Conservation (phyloP, 1,284 basidiomycete species). For the Bjerkandera adusta region DNA sequence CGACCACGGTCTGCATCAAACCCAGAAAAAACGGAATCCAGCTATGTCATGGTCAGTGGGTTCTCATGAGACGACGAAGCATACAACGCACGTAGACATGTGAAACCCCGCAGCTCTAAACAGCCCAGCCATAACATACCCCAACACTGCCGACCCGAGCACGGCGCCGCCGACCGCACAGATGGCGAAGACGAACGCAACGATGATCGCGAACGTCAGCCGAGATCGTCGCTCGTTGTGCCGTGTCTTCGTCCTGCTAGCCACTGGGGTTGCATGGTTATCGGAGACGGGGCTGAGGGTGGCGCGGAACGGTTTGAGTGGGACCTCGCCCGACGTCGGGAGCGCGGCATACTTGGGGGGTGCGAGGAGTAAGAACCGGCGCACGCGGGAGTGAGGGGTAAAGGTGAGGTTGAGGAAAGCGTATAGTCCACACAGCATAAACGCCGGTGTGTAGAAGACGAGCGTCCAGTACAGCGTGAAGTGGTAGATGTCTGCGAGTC, state of each 20-base stretch:
- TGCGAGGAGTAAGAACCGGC: constrained; percentile 12
- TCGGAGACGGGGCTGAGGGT: constrained; percentile 6
- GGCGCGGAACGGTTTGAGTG: constrained; percentile 10
- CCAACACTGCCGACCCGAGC: constrained; percentile 68
- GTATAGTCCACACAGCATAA: constrained; percentile 63
- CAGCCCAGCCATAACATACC: constrained; percentile 67
- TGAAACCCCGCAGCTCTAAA: constrained; percentile 68
- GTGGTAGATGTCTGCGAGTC: constrained; percentile 63
- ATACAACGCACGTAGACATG: constrained; percentile 76
- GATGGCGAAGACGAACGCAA: constrained; percentile 57
- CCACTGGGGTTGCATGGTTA: constrained; percentile 14
- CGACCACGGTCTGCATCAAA: constrained; percentile 64
- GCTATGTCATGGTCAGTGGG: constrained; percentile 34
- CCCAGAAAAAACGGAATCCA: constrained; percentile 84
- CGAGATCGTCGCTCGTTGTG: constrained; percentile 57
- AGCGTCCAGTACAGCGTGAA: constrained; percentile 88
- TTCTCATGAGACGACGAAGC: constrained; percentile 6
- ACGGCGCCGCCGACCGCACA: constrained; percentile 63
- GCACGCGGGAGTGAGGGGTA: constrained; percentile 36
- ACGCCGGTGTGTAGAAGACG: constrained; percentile 70
- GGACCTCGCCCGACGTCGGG: constrained; percentile 13
- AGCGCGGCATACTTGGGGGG: constrained; percentile 18
- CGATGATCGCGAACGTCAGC: constrained; percentile 60
- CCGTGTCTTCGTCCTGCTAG: constrained; percentile 20
- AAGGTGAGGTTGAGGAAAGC: constrained; percentile 70